Evolutionary conservation across 2,329 filamentous ascomycete genomes (phyloP), one percentile per base, ranked within the genome.

Genomic region (Sclerotiophoma versabilis): DNA sequence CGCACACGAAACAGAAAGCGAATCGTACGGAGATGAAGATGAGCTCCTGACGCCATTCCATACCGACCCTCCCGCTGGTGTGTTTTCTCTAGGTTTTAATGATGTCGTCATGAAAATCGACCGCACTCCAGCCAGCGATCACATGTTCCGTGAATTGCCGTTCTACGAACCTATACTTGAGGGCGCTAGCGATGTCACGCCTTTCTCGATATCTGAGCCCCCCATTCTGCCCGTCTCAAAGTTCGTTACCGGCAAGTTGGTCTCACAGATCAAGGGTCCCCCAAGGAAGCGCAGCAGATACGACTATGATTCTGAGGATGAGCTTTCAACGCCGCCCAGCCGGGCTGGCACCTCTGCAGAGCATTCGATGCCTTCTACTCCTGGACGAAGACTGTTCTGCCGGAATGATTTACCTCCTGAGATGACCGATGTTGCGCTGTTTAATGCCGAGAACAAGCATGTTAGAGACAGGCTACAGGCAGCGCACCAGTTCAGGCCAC

Each of bases 401-500:
- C 66, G 71, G 8, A 73, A 74, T 26, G 81, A 84, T 34, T 71
- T 93, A 8, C 82, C 84, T 1, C 87, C 92, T 0, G 85, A 90
- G 59, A 88, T 89, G 60, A 85, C 82, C 1, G 85, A 91, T 55
- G 91, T 97, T 53, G 93, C 93, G 1, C 79, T 99, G 0, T 99
- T 99, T 76, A 87, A 91, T 59, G 87, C 91, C 0, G 91, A 96
- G 56, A 93, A 96, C 78, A 96, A 93, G 74, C 84, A 88, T 49
- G 92, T 97, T 33, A 86, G 93, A 52, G 93, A 98, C 70, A 85
- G 95, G 14, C 84, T 99, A 5, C 92, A 97, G 71, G 91, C 92
- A 9, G 90, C 91, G 8, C 93, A 97, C 73, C 91, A 93, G 58
- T 98, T 99, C 80, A 84, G 93, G 49, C 95, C 95, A 14, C 95